Base-by-base conservation (phyloP, 2,329 filamentous ascomycete genomes). In the Hypoxylon sp. region DNA sequence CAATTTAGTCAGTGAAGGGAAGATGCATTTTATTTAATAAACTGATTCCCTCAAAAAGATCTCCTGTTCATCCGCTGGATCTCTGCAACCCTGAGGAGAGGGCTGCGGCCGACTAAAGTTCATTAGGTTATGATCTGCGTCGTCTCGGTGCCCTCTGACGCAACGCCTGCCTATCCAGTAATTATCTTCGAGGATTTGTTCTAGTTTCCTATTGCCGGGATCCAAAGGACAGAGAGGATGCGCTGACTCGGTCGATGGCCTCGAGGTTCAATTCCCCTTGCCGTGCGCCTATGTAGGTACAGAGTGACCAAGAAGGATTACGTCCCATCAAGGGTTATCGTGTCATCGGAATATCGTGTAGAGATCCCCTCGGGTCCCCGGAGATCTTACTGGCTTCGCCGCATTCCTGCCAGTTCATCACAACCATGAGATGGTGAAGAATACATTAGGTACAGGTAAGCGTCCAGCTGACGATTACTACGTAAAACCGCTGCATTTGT, bases 401-500 rank as follows among this genome's bases (percentile, higher is more conserved):
- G 63, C 63, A 66, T 63, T 68, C 59, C 51, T 63, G 37, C 60
- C 53, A 61, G 54, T 64, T 60, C 64, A 67, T 64, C 63, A 46
- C 60, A 64, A 50, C 60, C 34, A 41, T 51, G 25, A 48, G 30
- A 53, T 34, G 46, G 41, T 48, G 48, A 19, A 25, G 39, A 64
- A 45, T 55, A 21, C 43, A 41, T 19, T 39, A 39, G 34, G 34
- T 54, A n/a, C n/a, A 63, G 29, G 54, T 61, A 63, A 63, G 63
- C 59, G 65, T 67, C 65, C 67, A 71, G 67, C 65, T 71, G 67
- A 71, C 61, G 29, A 61, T 61, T 61, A 63, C 53, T 61, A 43
- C 51, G 45, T 56, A 50, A 43, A 41, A 59, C 41, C n/a, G 30
- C 48, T 47, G 34, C 43, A 60, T 21, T 48, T 50, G 30, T 34